Evolutionary conservation across 257 asterid genomes (phyloP), one percentile per base, ranked within the genome.

Genomic region (Ligustrum vulgare): DNA sequence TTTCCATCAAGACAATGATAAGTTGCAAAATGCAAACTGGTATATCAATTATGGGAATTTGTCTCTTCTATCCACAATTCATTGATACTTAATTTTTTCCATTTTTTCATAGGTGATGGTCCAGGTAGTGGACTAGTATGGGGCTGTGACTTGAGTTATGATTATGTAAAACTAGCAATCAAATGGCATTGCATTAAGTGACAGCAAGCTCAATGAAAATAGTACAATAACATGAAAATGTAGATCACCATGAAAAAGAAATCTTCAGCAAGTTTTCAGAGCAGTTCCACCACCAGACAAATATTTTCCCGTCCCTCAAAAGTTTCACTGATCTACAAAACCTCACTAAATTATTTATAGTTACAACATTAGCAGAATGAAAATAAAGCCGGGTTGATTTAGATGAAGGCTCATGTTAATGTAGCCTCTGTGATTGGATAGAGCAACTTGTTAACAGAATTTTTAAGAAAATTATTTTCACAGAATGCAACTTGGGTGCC

Each of bases 71-170:
- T 12, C 67, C 8, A 22, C 67, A 33, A 8, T 60, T 31, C 18
- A 31, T 32, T 67, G 33, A 51, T 35, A 51, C 41, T 71, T 63
- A 28, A 16, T 2, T 56, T 34, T 9, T 31, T 4, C 64, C 15
- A 78, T 71, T 78, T 22, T 54, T 47, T 0, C 2, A 81, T 85
- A 91, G 98, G 97, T 35, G 93, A 89, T 79, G 98, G 99, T 67
- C 77, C 89, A 2, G 93, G 96, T 62, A 83, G 74, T 11, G 98
- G 97, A 79, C 82, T 84, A 43, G 99, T 97, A 58, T 92, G 99
- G 99, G 99, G 98, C 41, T 91, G 99, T 54, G 98, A 94, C 74
- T 85, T 94, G 54, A 94, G 99, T 77, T 94, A 92, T 65, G 98
- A 94, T 76, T 94, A 94, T 73, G 97, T 94, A 13, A 45, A 20